Evolutionary conservation across 768 basidiomycete species (phyloP).

Genomic region (Astraeus odoratus): DNA sequence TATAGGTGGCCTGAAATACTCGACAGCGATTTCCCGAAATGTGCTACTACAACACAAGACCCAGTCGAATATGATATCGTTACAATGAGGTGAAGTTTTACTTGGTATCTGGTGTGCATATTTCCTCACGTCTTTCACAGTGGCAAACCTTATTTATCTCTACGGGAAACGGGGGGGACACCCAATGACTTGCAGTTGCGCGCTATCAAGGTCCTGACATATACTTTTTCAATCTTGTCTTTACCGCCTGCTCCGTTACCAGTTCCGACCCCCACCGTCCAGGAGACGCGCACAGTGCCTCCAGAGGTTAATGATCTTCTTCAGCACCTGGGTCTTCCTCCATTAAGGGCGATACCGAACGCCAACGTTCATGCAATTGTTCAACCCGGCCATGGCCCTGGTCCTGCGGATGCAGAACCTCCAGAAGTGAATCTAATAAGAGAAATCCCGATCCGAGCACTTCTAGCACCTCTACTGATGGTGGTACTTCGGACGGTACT

Average conservation of each 20-base stretch:
- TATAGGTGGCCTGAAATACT: conserved; percentile 39
- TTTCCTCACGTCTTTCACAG: conserved; percentile 12
- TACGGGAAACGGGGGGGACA: conserved; percentile 35
- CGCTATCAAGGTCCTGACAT: conserved; percentile 34
- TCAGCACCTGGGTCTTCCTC: conserved; percentile 57
- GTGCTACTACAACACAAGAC: conserved; percentile 8
- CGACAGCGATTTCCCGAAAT: conserved; percentile 29
- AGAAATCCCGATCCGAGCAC: conserved; percentile 58
- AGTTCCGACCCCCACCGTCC: conserved; percentile 22
- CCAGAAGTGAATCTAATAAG: conserved; percentile 34
- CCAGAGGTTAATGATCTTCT: conserved; percentile 54
- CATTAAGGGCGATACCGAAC: conserved; percentile 34
- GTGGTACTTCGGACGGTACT: conserved; percentile 61
- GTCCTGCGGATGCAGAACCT: conserved; percentile 12
- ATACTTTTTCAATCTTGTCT: conserved; percentile 49
- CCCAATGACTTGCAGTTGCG: conserved; percentile 59
- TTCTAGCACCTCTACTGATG: conserved; percentile 61
- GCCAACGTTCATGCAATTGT: conserved; percentile 13
- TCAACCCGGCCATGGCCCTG: conserved; percentile 12
- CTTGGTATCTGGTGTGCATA: not conserved
- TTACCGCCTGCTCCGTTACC: conserved; percentile 36
- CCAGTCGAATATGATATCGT: conserved; percentile 28
- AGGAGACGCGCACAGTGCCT: conserved; percentile 26
- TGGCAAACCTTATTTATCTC: conserved; percentile 43
- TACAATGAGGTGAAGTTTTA: conserved; percentile 15